A percentile compares a stretch with the other conserved stretches of the same genome.
Evolutionary conservation across 2,329 filamentous ascomycete species (phyloP).

Genomic region (Microdochium nivale): DNA sequence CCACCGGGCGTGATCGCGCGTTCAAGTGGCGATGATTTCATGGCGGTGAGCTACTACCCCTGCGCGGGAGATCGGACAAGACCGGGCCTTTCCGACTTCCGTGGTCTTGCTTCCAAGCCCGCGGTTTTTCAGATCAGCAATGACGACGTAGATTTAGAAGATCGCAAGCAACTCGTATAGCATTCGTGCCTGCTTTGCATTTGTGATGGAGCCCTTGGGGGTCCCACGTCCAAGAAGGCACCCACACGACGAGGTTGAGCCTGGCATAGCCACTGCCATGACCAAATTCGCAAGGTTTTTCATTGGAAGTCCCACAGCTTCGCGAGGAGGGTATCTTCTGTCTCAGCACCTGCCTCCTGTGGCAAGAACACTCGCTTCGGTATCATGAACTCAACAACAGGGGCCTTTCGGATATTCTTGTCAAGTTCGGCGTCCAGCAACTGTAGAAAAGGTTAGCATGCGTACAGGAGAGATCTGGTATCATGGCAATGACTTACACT

Average conservation of each 20-base stretch:
- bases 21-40: too few species aligned
- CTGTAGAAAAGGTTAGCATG: constrained; percentile 35
- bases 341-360: constrained; percentile 35
- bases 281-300: constrained; percentile 4
- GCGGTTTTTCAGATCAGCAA: too few species aligned
- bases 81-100: too few species aligned
- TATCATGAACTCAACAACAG: constrained; percentile 90
- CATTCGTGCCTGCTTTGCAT: background rate
- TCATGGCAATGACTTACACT: constrained; percentile 46
- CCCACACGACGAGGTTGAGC: background rate
- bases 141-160: too few species aligned
- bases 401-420: constrained; percentile 76
- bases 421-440: constrained; percentile 77
- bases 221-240: too few species aligned
- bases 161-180: too few species aligned
- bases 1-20: too few species aligned
- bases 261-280: background rate
- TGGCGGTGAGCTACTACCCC: too few species aligned
- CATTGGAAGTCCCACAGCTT: constrained; percentile 52
- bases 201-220: background rate
- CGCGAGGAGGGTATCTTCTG: constrained; percentile 46
- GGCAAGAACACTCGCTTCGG: constrained; percentile 70
- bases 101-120: too few species aligned
- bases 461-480: background rate
- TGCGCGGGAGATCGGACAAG: too few species aligned